These are phyloP conservation scores for Selaginella tamariscina DNA, from an alignment of 75 land plant genomes.

Conservation along the genomic window DNA sequence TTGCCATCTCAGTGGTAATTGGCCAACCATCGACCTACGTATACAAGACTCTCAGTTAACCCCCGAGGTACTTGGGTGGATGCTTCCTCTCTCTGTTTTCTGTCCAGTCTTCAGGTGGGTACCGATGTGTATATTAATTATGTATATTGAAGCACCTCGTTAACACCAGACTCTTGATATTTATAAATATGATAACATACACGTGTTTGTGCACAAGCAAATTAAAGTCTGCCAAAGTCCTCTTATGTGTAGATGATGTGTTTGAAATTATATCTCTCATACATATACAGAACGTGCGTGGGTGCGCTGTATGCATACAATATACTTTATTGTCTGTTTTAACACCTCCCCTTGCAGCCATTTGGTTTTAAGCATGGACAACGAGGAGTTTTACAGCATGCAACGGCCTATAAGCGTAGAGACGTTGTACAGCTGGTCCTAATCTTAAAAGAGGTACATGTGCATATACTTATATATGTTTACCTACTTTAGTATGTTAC, in stretches of 20 bases:
- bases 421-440: slow-evolving; percentile 57
- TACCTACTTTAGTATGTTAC: neutral
- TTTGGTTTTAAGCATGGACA: slow-evolving; percentile 75
- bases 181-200: neutral
- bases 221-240: too few species aligned
- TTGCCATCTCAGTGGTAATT: slow-evolving; percentile 46
- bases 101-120: slow-evolving; percentile 87
- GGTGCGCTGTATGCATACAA: too few species aligned
- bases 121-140: too few species aligned
- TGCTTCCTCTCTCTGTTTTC: slow-evolving; percentile 76
- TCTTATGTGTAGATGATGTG: too few species aligned
- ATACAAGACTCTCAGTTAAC: slow-evolving; percentile 21
- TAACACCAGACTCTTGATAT: too few species aligned
- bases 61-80: slow-evolving; percentile 68
- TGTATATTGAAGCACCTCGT: too few species aligned
- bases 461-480: neutral
- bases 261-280: too few species aligned
- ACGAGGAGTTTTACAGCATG: slow-evolving; percentile 95
- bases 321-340: too few species aligned
- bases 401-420: slow-evolving; percentile 67
- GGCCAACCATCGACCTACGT: slow-evolving; percentile 39
- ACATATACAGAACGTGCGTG: too few species aligned
- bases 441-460: slow-evolving; percentile 63
- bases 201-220: neutral
- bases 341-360: slow-evolving; percentile 31